Evolutionary conservation across 345 rosid species (phyloP).

Genomic region (Eutrema yunnanense): DNA sequence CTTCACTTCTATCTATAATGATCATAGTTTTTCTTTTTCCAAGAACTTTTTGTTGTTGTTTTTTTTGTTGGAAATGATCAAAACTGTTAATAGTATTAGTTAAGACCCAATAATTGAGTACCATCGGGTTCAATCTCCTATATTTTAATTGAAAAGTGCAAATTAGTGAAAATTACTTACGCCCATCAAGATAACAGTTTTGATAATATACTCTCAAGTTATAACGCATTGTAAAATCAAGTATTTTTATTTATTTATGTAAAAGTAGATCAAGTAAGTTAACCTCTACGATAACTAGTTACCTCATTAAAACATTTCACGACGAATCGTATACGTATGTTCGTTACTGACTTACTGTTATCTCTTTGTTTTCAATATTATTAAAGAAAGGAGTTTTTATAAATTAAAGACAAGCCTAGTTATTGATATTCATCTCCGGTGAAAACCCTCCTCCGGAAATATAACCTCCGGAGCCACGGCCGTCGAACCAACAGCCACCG

Average conservation of each 20-base stretch:
- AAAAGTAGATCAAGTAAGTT: too few relatives aligned
- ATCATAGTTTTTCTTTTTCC: neutral
- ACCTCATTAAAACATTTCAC: neutral
- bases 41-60: neutral
- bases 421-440: conserved; percentile 30
- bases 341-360: too few relatives aligned
- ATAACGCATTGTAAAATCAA: neutral
- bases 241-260: too few relatives aligned
- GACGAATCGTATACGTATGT: too few relatives aligned
- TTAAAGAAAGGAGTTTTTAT: neutral
- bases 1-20: neutral
- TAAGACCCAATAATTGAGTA: neutral
- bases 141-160: too few relatives aligned
- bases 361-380: neutral
- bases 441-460: conserved; percentile 38
- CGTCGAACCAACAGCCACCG: conserved; percentile 23
- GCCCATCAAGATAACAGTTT: too few relatives aligned
- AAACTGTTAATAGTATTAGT: neutral
- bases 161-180: too few relatives aligned
- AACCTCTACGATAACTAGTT: neutral
- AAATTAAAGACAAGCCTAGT: neutral
- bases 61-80: neutral
- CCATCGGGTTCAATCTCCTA: too few relatives aligned
- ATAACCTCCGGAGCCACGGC: conserved; percentile 17
- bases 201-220: too few relatives aligned